These are phyloP conservation scores for Claviceps africana DNA, from an alignment of 2,329 filamentous ascomycete genomes.

Conservation along the genomic window DNA sequence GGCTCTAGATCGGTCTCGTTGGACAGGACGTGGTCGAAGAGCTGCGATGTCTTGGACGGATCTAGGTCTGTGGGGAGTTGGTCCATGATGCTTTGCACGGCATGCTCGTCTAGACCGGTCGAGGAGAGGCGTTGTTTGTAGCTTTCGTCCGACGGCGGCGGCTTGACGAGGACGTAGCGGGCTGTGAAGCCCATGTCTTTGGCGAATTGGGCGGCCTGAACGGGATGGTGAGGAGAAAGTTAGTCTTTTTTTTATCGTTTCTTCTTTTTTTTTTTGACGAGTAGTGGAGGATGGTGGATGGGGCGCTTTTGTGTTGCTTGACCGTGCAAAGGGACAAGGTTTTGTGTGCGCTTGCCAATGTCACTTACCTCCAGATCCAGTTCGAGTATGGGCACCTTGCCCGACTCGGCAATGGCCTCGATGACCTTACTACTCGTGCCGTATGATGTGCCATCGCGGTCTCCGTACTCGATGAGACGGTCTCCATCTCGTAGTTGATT, in stretches of 20 bases:
- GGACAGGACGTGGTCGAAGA: constrained; percentile 16
- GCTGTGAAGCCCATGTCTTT: constrained; percentile 43
- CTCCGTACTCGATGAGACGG: constrained; percentile 42
- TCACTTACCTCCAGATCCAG: constrained; percentile 41
- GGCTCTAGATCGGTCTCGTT: constrained; percentile 11
- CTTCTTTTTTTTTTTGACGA: no score
- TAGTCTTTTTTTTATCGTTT: neutral
- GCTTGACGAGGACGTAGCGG: constrained; percentile 39
- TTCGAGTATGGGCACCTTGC: constrained; percentile 46
- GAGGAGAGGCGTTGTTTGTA: constrained; percentile 16
- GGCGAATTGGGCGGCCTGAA: constrained; percentile 40
- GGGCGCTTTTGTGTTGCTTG: neutral
- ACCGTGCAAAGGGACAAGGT: no score
- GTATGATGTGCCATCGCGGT: constrained; percentile 34
- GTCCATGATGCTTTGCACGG: constrained; percentile 12
- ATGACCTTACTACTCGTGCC: constrained; percentile 42
- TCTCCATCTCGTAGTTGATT: constrained; percentile 45
- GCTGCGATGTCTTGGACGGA: constrained; percentile 12
- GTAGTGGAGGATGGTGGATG: no score
- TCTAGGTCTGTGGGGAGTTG: constrained; percentile 13
- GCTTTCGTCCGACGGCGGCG: constrained; percentile 23
- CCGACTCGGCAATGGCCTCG: constrained; percentile 35
- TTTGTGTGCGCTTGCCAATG: constrained; percentile 10
- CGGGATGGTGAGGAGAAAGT: neutral
- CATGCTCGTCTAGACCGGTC: constrained; percentile 12